Conservation (phyloP, 257 asterid species). For the Solanum virginianum region DNA sequence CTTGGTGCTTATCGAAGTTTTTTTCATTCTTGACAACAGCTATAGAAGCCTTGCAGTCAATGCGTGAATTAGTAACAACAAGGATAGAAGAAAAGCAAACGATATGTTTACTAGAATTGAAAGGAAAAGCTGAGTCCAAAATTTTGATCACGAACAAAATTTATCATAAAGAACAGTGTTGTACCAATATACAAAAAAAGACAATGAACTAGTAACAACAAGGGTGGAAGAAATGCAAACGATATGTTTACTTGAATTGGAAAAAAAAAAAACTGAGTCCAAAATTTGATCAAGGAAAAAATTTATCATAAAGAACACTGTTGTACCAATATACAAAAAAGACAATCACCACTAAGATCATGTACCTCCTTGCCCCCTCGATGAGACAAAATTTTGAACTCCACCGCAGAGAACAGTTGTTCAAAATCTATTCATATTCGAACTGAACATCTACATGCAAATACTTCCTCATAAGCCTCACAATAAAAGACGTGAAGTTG, state of each 20-base stretch:
- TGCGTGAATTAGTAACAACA: background rate
- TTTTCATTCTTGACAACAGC: background rate
- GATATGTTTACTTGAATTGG: background rate
- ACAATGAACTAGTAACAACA: background rate
- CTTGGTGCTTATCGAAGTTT: background rate
- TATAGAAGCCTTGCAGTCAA: background rate
- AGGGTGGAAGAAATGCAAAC: background rate
- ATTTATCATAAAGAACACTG: background rate
- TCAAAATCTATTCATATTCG: constrained; percentile 47
- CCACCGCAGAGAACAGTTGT: background rate
- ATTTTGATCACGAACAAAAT: background rate
- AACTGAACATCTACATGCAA: constrained; percentile 65
- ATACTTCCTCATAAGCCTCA: constrained; percentile 66
- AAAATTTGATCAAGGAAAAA: background rate
- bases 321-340: background rate
- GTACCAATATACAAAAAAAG: background rate
- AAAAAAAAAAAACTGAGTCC: background rate
- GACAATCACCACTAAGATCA: background rate
- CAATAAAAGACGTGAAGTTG: constrained; percentile 57
- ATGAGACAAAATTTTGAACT: background rate
- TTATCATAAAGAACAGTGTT: background rate
- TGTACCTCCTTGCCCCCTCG: background rate
- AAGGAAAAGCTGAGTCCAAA: background rate
- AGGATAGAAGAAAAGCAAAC: background rate
- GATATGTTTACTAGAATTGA: background rate